Evolutionary conservation across 73 alveolate species (phyloP).

Genomic region (Stentor roeselii): DNA sequence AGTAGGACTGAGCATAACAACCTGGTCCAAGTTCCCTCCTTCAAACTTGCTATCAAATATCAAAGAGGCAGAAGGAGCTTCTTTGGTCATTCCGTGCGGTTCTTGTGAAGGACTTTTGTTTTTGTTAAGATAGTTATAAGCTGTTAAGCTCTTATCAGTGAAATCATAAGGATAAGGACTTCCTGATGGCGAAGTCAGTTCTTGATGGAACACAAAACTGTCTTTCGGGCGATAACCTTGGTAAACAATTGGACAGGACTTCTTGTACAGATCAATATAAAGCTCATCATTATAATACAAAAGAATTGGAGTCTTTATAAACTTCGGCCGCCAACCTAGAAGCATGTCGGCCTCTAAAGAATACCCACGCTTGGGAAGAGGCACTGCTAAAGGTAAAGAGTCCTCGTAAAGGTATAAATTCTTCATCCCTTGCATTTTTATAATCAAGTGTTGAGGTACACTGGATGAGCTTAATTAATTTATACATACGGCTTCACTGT

Average conservation of each 20-base stretch:
- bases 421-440: not conserved
- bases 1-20: constrained; percentile 28
- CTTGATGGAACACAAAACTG: not conserved
- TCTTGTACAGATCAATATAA: constrained; percentile 26
- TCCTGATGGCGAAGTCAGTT: not conserved
- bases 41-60: constrained; percentile 40
- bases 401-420: constrained; percentile 9
- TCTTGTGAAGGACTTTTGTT: not conserved
- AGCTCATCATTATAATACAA: not conserved
- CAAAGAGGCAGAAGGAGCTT: constrained; percentile 12
- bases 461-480: no score
- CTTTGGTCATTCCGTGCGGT: not conserved
- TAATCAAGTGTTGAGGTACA: no score
- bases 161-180: constrained; percentile 5
- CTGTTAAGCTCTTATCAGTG: not conserved
- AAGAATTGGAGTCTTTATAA: constrained; percentile 19
- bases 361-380: constrained; percentile 10
- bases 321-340: constrained; percentile 24
- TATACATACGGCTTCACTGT: no score
- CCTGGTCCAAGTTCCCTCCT: constrained; percentile 38
- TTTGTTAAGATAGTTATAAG: not conserved
- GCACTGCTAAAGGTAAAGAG: constrained; percentile 1
- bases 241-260: constrained; percentile 27
- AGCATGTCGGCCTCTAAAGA: constrained; percentile 21
- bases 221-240: constrained; percentile 16